Evolutionary conservation across 257 asterid species (phyloP).

Genomic region (Solanum medicagineum): DNA sequence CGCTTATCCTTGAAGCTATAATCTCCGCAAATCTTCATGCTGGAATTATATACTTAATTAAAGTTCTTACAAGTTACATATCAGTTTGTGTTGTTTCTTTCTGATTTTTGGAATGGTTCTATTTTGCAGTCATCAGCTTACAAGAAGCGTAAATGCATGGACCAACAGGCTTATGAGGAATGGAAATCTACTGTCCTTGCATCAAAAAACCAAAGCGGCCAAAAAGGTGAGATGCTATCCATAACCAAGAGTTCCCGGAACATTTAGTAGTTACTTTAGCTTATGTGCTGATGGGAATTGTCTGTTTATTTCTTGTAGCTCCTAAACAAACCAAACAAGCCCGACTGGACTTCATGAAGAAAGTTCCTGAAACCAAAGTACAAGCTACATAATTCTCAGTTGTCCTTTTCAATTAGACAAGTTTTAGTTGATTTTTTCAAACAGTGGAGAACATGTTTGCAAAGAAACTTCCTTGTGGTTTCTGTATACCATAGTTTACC

Average conservation of each 20-base stretch:
- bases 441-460: neutral
- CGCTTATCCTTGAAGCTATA: neutral
- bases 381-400: slow-evolving; percentile 23
- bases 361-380: slow-evolving; percentile 34
- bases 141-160: slow-evolving; percentile 62
- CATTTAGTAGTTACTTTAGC: neutral
- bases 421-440: neutral
- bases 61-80: neutral
- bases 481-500: neutral
- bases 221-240: slow-evolving; percentile 29
- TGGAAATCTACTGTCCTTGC: slow-evolving; percentile 73
- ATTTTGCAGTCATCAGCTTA: slow-evolving; percentile 57
- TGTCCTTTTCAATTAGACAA: neutral
- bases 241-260: neutral
- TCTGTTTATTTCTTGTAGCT: slow-evolving; percentile 18
- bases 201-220: slow-evolving; percentile 29
- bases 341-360: slow-evolving; percentile 47
- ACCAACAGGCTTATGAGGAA: slow-evolving; percentile 34
- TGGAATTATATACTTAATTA: neutral
- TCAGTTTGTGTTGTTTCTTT: neutral
- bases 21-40: neutral
- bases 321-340: slow-evolving; percentile 58
- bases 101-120: neutral
- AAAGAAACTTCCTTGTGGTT: neutral
- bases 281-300: neutral